Conservation (phyloP, 2,329 filamentous ascomycete species). For the Didymella pomorum region DNA sequence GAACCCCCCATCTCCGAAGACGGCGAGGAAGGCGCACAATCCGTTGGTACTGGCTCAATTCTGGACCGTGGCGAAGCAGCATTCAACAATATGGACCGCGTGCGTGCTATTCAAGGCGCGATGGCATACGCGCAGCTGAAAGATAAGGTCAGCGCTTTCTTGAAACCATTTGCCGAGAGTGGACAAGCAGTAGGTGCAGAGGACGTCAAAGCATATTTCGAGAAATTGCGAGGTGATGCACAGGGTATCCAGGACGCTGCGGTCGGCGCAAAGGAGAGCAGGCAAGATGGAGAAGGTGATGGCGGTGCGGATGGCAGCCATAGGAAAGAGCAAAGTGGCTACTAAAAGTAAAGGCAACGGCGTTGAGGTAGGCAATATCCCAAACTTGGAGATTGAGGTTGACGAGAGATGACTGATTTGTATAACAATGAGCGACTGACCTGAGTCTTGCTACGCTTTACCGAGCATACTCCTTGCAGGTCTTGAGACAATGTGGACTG, state of each 20-base stretch:
- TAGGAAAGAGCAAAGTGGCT: slow-evolving; percentile 53
- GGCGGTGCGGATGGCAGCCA: slow-evolving; percentile 37
- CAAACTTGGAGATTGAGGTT: slow-evolving; percentile 2
- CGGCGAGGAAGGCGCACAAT: slow-evolving; percentile 63
- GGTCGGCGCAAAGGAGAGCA: slow-evolving; percentile 40
- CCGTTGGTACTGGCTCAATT: slow-evolving; percentile 78
- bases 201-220: slow-evolving; percentile 96
- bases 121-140: slow-evolving; percentile 98
- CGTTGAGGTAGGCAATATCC: slow-evolving; percentile 9
- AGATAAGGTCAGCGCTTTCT: slow-evolving; percentile 93
- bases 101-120: slow-evolving; percentile 89
- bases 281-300: slow-evolving; percentile 38
- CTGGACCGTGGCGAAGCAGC: slow-evolving; percentile 93
- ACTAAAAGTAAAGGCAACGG: slow-evolving; percentile 29
- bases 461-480: background rate
- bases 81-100: slow-evolving; percentile 88
- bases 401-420: slow-evolving; percentile 6
- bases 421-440: background rate
- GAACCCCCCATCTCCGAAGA: slow-evolving; percentile 81
- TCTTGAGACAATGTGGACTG: background rate
- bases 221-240: slow-evolving; percentile 88
- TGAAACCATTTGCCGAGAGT: slow-evolving; percentile 92
- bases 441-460: background rate
- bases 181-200: slow-evolving; percentile 89
- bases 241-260: slow-evolving; percentile 64